Base-by-base conservation (phyloP, 2,329 filamentous ascomycete genomes). In the Fusarium praegraminearum region DNA sequence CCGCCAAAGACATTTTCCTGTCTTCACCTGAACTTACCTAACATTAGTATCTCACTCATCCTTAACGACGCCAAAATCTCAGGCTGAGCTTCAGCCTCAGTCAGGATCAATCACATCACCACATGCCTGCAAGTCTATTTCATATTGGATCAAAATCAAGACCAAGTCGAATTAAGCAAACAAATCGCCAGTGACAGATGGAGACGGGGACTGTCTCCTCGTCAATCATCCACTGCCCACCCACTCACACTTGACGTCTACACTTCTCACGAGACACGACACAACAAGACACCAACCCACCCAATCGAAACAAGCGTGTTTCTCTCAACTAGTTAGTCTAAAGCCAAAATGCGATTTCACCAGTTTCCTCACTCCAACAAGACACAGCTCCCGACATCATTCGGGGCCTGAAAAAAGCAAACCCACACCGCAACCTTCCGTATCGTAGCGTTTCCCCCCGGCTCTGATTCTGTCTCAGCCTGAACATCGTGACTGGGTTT, bases 381-480 rank as follows among this genome's bases (percentile, higher is more conserved):
- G 65, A 50, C 24, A 53, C 55, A 65, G 47, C 57, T 51, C 44
- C 68, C 68, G 68, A 70, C 55, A 70, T 71, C 52, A 70, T 65
- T 70, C 68, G 68, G 65, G 55, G 57, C 63, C 36, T 52, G 50
- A 33, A 65, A 70, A 69, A 70, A 70, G 55, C 65, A 68, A 65
- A 47, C 52, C 67, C 63, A 70, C 67, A 70, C 68, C 68, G 68
- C 67, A 69, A 68, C 55, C 68, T 67, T 46, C 49, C 33, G 59
- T 50, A 58, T 41, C 36, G 52, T 46, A 56, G 52, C 36, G 45
- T 50, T 28, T 24, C 44, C 60, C 52, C 35, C 65, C 53, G 40
- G 49, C 54, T 46, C 64, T 53, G 50, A 32, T 51, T 41, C 58
- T 70, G 68, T 70, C 68, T 70, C 54, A 68, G 55, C 57, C 63